Evolutionary conservation across 2,329 filamentous ascomycete species (phyloP), one percentile per base, ranked within the genome.

Genomic region (Rhinocladiella similis): DNA sequence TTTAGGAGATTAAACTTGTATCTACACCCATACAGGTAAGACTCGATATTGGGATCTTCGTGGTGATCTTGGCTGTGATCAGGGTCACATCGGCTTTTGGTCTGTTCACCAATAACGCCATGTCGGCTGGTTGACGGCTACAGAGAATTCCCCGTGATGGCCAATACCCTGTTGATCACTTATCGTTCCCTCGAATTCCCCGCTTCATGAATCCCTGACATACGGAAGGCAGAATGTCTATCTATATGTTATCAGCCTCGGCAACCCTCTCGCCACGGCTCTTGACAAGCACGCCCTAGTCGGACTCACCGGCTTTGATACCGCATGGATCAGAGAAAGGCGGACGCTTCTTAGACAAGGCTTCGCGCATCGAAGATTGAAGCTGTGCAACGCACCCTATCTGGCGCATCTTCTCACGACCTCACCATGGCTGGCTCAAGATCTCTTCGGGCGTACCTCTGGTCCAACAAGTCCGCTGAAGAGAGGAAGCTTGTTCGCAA

Each of bases 401-500:
- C 14, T 41, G 12, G 3, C 14, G 12, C 38, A 41, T 3, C 29
- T 33, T 33, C 10, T 7, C n/a, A 3, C 12, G 14, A 16, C 38
- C 6, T 39, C 50, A 62, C 66, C 4, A 67, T 72, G 69, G 71
- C 51, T 71, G 76, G 43, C 65, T 77, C 1, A 74, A 74, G 1
- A 75, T 77, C 64, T 64, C 77, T 57, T 20, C 41, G 49, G 49
- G 49, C 54, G 29, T 57, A 57, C 36, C 25, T 57, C 18, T 19
- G 38, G 38, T 41, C 38, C 38, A 13, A 57, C 20, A 56, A 56
- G 41, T 36, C 36, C 2, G 25, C 53, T 22, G n/a, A 43, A 20
- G 57, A 82, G 63, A 76, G 75, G 54, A 70, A 67, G 39, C 72
- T 82, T 9, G 70, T 62, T n/a, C 69, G 75, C 52, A 81, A 82